Evolutionary conservation across 2,329 filamentous ascomycete genomes (phyloP).

Genomic region (Sphaerostilbella broomeana): DNA sequence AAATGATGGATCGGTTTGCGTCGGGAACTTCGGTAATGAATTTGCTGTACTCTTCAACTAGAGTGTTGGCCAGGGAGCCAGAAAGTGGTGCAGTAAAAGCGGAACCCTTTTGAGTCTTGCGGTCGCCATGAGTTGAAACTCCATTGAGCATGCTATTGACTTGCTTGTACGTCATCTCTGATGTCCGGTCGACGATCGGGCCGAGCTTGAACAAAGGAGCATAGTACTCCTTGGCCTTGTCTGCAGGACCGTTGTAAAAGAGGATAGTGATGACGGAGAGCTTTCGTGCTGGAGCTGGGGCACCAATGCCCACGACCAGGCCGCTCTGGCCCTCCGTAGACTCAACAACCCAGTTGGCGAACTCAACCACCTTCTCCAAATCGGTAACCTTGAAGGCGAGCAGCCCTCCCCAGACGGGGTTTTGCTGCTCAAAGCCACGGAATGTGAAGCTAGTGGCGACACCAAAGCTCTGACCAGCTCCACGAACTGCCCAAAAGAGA

Average conservation of each 20-base stretch:
- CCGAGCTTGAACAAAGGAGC: conserved; percentile 27
- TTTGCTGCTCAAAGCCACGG: conserved; percentile 22
- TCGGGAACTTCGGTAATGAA: too few species aligned
- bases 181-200: not conserved
- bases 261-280: conserved; percentile 9
- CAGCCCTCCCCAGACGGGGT: conserved; percentile 25
- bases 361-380: conserved; percentile 18
- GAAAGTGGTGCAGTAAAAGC: too few species aligned
- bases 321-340: conserved; percentile 18
- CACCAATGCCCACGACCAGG: conserved; percentile 22
- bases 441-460: conserved; percentile 33
- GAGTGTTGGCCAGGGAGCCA: too few species aligned
- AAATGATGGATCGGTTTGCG: too few species aligned
- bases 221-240: conserved; percentile 30
- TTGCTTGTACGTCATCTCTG: not conserved
- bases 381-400: conserved; percentile 21
- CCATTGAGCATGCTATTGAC: conserved; percentile 3
- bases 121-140: not conserved
- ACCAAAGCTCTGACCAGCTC: conserved; percentile 40
- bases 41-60: too few species aligned
- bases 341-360: conserved; percentile 19
- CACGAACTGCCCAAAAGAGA: conserved; percentile 44
- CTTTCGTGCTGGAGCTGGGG: conserved; percentile 20
- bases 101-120: conserved; percentile 1
- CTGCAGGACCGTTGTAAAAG: conserved; percentile 23